These are phyloP conservation scores for Tetrahymena elliotti DNA, from an alignment of 73 alveolate species.

Conservation along the genomic window DNA sequence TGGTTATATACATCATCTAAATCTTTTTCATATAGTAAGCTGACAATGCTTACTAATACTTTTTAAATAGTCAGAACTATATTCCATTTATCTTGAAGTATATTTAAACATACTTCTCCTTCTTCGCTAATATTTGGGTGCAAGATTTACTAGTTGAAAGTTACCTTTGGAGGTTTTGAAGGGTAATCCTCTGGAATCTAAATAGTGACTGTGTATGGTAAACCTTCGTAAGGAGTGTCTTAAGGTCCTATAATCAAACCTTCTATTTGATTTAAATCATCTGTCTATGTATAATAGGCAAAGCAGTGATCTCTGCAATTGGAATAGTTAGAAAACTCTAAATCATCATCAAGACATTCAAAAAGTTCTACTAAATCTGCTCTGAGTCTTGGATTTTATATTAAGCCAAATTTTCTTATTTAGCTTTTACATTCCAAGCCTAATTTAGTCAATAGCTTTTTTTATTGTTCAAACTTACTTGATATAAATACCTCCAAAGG, in stretches of 20 bases:
- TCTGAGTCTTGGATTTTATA: background rate
- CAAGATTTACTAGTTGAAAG: background rate
- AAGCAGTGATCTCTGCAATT: background rate
- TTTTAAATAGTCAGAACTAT: background rate
- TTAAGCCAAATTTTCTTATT: background rate
- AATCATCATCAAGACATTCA: background rate
- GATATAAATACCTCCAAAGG: background rate
- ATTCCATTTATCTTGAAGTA: background rate
- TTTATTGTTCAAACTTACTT: background rate
- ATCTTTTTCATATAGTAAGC: background rate
- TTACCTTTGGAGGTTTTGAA: background rate
- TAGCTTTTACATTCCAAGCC: background rate
- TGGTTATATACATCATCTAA: background rate
- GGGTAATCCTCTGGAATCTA: background rate
- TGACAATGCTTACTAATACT: background rate
- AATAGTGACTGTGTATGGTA: background rate
- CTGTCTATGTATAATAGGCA: background rate
- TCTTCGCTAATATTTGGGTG: background rate
- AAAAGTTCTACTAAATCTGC: background rate
- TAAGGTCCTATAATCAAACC: background rate
- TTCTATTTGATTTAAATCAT: background rate
- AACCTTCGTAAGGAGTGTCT: background rate
- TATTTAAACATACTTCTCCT: background rate
- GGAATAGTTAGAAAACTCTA: background rate
- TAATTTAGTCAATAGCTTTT: background rate